phyloP scores from a whole-genome alignment of 164 flowering plant genomes.

The Dillenia suffruticosa region DNA sequence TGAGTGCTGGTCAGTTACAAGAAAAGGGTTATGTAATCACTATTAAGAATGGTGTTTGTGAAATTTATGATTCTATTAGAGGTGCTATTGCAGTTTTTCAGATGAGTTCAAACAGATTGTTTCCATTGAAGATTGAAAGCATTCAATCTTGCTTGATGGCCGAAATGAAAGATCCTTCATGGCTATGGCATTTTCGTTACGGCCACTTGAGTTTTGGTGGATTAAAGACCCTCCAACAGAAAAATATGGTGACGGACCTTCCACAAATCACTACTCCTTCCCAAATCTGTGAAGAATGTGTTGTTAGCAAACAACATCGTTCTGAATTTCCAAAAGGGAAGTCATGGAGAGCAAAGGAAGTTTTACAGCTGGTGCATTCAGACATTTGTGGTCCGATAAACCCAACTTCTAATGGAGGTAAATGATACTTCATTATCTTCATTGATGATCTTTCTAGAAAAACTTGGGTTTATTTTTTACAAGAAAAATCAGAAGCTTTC shows the following conservation, averaged over 20 bases:
- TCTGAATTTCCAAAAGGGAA: slow-evolving; percentile 7
- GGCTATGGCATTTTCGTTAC: slow-evolving; percentile 9
- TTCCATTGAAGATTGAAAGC: slow-evolving; percentile 13
- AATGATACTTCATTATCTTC: slow-evolving; percentile 2
- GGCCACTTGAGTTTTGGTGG: slow-evolving; percentile 9
- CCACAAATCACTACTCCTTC: slow-evolving; percentile 8
- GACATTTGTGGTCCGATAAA: slow-evolving; percentile 11
- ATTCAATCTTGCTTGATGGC: slow-evolving; percentile 6
- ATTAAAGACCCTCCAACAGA: slow-evolving; percentile 5
- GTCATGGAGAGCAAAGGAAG: slow-evolving; percentile 10
- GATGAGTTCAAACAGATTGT: slow-evolving; percentile 12
- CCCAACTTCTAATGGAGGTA: slow-evolving; percentile 13
- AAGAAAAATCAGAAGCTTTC: slow-evolving; percentile 8
- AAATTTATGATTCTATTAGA: slow-evolving; percentile 2
- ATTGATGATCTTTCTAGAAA: slow-evolving; percentile 5
- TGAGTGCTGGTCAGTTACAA: slow-evolving; percentile 1
- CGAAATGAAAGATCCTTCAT: slow-evolving; percentile 7
- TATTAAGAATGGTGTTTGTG: slow-evolving; percentile 5
- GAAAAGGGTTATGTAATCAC: slow-evolving; percentile 4
- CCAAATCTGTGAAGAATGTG: slow-evolving; percentile 8
- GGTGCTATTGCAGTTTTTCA: slow-evolving; percentile 6
- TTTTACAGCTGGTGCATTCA: slow-evolving; percentile 9
- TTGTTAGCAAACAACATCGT: slow-evolving; percentile 6
- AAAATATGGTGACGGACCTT: slow-evolving; percentile 3
- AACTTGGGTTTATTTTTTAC: slow-evolving; percentile 13